Base-by-base conservation (phyloP, 257 asterid genomes). In the Nicotiana paniculata region DNA sequence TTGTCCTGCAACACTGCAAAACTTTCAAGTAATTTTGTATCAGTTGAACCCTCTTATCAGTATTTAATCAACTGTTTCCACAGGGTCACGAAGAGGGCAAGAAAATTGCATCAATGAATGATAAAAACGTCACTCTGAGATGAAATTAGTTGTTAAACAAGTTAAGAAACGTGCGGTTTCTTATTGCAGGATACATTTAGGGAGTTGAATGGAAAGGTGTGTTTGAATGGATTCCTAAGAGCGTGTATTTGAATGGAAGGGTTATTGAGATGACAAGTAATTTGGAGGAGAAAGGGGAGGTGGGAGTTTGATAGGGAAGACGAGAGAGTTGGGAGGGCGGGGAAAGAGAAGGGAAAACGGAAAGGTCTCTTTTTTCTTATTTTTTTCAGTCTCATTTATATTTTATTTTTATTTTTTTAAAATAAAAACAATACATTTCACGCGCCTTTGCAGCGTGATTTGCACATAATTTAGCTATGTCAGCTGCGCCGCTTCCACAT, bases 241-340 rank as follows among this genome's bases (percentile, higher is more conserved):
- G 94, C 15, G 79, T 87, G 82, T 93, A 90, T 86, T 61, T 93
- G 94, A 95, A 91, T 83, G 99, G 99, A 82, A 91, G 99, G 83
- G 95, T 88, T 26, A 93, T 93, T 80, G 99, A 95, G 91, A 90
- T 93, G 99, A 90, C 97, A 58, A 95, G 95, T 86, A 93, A 90
- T 69, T 84, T 95, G 84, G 99, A 37, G 8, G 7, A 6, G 6
- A 37, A 37, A 37, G 43, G 7, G 8, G 43, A 37, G 7, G 7
- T 37, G 43, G 8, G 7, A 0, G 1, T 37, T 37, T 37, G 43
- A 7, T 37, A 37, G 43, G 43, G 43, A 37, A 37, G 7, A 21
- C 24, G 43, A 37, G 43, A 37, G 8, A 5, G 7, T 1, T 35
- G 37, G 37, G 6, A 4, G 43, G 7, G 43, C 24, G 43, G 43